phyloP scores from a whole-genome alignment of 2,329 filamentous ascomycete genomes.

The Talaromyces verruculosus region DNA sequence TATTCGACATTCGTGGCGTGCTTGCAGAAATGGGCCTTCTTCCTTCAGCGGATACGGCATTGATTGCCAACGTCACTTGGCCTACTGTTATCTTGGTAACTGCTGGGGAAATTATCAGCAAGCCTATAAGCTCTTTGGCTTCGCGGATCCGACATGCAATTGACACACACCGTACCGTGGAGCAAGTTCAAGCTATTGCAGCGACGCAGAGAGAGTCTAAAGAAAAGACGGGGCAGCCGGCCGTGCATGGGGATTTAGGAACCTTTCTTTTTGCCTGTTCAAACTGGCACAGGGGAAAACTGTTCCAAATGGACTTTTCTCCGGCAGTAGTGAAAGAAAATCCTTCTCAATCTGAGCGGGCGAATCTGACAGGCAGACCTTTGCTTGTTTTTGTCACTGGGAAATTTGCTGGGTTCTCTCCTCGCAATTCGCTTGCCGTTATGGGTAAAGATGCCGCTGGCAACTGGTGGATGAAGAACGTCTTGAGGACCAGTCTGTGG shows the following conservation, averaged over 20 bases:
- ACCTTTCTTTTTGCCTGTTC: constrained; percentile 38
- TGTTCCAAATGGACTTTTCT: constrained; percentile 44
- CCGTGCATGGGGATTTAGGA: constrained; percentile 36
- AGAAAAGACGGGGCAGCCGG: constrained; percentile 26
- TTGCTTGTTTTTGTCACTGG: background rate
- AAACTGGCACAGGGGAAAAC: constrained; percentile 43
- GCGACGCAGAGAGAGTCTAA: constrained; percentile 17
- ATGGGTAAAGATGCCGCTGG: constrained; percentile 35
- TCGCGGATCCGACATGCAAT: constrained; percentile 23
- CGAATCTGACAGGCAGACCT: constrained; percentile 20
- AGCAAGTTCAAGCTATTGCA: constrained; percentile 26
- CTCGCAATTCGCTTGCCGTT: constrained; percentile 26
- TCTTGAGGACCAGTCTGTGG: constrained; percentile 27
- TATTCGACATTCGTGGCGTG: constrained; percentile 40
- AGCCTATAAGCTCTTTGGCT: constrained; percentile 22
- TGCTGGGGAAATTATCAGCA: constrained; percentile 15
- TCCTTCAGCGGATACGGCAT: constrained; percentile 28
- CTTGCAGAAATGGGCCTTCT: constrained; percentile 30
- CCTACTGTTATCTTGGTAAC: constrained; percentile 8
- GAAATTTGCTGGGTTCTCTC: constrained; percentile 18
- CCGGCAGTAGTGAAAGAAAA: constrained; percentile 24
- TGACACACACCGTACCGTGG: constrained; percentile 23
- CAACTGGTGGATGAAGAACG: constrained; percentile 34
- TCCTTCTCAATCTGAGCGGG: background rate
- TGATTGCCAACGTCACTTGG: constrained; percentile 27